A percentile compares a stretch with the other conserved stretches of the same genome.
Evolutionary conservation across 129 eudicot species (phyloP).

Genomic region (Solidago caesia): DNA sequence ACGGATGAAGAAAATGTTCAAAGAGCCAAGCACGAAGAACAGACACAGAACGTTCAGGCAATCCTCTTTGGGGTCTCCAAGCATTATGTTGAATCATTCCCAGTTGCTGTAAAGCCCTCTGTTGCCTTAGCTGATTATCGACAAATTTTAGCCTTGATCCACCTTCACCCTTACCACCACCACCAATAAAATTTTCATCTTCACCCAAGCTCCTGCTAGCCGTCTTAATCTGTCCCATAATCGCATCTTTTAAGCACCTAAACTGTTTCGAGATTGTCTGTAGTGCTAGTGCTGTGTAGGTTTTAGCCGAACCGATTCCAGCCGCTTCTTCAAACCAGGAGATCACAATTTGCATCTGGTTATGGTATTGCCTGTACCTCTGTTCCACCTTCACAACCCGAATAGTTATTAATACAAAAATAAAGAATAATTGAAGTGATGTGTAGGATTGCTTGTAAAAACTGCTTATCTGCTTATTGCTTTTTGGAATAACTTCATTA

Average conservation of each 20-base stretch:
- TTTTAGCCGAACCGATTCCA: slow-evolving; percentile 74
- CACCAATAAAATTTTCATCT: slow-evolving; percentile 49
- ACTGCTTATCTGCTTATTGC: too few species aligned
- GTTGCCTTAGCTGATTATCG: slow-evolving; percentile 85
- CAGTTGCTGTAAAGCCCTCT: slow-evolving; percentile 80
- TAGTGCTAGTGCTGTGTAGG: slow-evolving; percentile 92
- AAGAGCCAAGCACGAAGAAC: slow-evolving; percentile 99
- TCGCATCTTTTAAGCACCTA: slow-evolving; percentile 77
- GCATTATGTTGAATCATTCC: slow-evolving; percentile 95
- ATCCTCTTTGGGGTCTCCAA: slow-evolving; percentile 97
- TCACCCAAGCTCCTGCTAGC: slow-evolving; percentile 80
- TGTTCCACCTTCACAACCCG: slow-evolving; percentile 70
- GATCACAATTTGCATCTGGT: slow-evolving; percentile 78
- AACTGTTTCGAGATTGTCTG: slow-evolving; percentile 90
- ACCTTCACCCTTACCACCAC: slow-evolving; percentile 30
- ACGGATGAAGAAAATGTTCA: slow-evolving; percentile 96
- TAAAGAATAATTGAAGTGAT: too few species aligned
- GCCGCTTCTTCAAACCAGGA: slow-evolving; percentile 87
- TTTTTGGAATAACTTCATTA: too few species aligned
- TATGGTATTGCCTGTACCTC: slow-evolving; percentile 82
- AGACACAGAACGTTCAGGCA: slow-evolving; percentile 89
- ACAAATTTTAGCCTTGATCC: slow-evolving; percentile 75
- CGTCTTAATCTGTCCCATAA: slow-evolving; percentile 58
- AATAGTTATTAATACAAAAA: not conserved
- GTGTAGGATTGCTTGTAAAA: too few species aligned